Percentiles rank a stretch among this genome's conserved stretches.
These are phyloP conservation scores for Xylaria sp. DNA, from an alignment of 2,329 filamentous ascomycete species.

Conservation along the genomic window DNA sequence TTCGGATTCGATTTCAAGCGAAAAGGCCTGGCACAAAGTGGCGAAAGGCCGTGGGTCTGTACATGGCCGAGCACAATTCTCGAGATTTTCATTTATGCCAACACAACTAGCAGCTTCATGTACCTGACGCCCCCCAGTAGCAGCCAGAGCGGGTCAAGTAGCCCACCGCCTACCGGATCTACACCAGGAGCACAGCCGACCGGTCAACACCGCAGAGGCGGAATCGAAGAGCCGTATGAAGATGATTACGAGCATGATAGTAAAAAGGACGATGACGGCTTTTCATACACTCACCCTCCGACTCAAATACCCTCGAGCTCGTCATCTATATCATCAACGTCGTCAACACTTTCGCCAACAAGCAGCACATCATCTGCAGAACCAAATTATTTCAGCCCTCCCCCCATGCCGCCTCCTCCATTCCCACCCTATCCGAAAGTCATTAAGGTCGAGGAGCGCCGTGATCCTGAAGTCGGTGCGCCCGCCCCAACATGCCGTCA, in stretches of 20 bases:
- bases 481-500: constrained; percentile 60
- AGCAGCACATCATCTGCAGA: constrained; percentile 30
- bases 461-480: constrained; percentile 51
- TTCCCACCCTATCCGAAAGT: constrained; percentile 60
- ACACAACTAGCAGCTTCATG: constrained; percentile 60
- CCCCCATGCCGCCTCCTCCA: constrained; percentile 36
- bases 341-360: constrained; percentile 30
- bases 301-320: neutral
- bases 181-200: constrained; percentile 8
- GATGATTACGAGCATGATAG: neutral
- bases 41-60: constrained; percentile 69
- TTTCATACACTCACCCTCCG: neutral
- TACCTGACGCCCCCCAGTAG: constrained; percentile 28
- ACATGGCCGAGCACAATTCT: constrained; percentile 67
- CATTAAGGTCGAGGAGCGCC: constrained; percentile 67
- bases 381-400: constrained; percentile 30
- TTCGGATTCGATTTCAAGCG: constrained; percentile 51
- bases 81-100: constrained; percentile 68
- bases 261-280: neutral
- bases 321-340: constrained; percentile 12
- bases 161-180: constrained; percentile 3
- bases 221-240: neutral
- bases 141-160: constrained; percentile 7
- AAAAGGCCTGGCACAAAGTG: constrained; percentile 55
- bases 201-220: constrained; percentile 1